Base-by-base conservation (phyloP, 768 basidiomycete species). In the Russula compacta region DNA sequence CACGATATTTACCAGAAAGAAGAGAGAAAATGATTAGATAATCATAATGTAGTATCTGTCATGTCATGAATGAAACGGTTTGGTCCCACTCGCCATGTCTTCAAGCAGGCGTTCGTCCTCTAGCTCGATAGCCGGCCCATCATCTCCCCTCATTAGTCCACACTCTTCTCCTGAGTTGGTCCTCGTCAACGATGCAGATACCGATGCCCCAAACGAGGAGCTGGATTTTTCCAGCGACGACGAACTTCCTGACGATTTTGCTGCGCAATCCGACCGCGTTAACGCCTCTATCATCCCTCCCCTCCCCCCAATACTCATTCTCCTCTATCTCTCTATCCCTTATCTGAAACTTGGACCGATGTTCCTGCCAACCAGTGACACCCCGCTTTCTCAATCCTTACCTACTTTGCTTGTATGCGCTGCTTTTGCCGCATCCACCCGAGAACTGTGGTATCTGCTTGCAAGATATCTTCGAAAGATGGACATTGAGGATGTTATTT, bases 381-480 rank as follows among this genome's bases (percentile, higher is more conserved):
- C 71, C n/a, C 76, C 83, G 3, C 72, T 85, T 43, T 76, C 78
- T 67, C 74, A 78, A 33, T 76, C 78, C 4, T 72, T 88, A 33
- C 73, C 81, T 33, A 71, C 75, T 1, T 70, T 88, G 2, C 49
- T 83, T 36, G 66, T 78, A 33, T 83, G 83, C 59, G 83, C 83
- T n/a, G 65, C 77, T 39, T 72, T 86, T 14, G 79, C 87, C 7
- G 79, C 78, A 36, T 81, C 86, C 63, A 77, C 83, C 42, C 75
- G 85, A 53, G 86, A 87, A 65, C 73, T 90, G 52, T 87, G 85
- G 83, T 89, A 87, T 73, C 80, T 89, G 77, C 79, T 90, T n/a
- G 82, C 84, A 48, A 78, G 84, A 36, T 87, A 90, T 70, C 75
- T 87, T 48, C 81, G 82, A 66, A 80, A 81, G 70, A 76, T 79